Evolutionary conservation across 345 rosid genomes (phyloP), one percentile per base, ranked within the genome.

Genomic region (Clausena lansium): DNA sequence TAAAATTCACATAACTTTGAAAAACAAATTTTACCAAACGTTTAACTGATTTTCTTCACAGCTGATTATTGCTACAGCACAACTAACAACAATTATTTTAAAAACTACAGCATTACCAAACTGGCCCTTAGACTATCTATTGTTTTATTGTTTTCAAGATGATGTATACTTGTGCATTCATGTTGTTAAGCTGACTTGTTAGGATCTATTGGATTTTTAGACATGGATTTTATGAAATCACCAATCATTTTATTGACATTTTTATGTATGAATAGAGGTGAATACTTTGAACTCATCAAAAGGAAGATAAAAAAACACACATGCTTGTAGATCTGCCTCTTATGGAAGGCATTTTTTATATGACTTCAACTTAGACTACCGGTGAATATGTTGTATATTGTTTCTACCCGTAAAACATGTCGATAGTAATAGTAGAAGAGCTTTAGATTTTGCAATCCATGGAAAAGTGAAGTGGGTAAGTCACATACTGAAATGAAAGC

Each of bases 401-500:
- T n/a, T 28, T 61, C 9, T 39, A 27, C 11, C 55, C 28, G 6
- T 74, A 32, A 62, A 62, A 74, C 47, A 38, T 39, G 14, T 62
- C 3, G 30, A 19, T 74, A 41, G 59, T 2, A 15, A 38, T 35
- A 77, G 25, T 5, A 67, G 59, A 52, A 28, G 15, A 27, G 35
- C 39, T 57, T 79, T 69, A 22, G 61, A 24, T 67, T 61, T 68
- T 19, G 75, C 75, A 19, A 35, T 50, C 19, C 25, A 24, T 79
- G 45, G 59, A 47, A 36, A 24, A 2, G 19, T 59, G 38, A 45
- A 59, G 15, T 24, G 8, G 8, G 45, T 63, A 36, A 52, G n/a
- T 70, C 14, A 9, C 15, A 19, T 38, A 55, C 22, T 38, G 2
- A n/a, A 30, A 17, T 25, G 35, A 35, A 25, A 63, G 39, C 20